phyloP scores from a whole-genome alignment of 1,284 basidiomycete genomes.

The Trametes hirsuta region DNA sequence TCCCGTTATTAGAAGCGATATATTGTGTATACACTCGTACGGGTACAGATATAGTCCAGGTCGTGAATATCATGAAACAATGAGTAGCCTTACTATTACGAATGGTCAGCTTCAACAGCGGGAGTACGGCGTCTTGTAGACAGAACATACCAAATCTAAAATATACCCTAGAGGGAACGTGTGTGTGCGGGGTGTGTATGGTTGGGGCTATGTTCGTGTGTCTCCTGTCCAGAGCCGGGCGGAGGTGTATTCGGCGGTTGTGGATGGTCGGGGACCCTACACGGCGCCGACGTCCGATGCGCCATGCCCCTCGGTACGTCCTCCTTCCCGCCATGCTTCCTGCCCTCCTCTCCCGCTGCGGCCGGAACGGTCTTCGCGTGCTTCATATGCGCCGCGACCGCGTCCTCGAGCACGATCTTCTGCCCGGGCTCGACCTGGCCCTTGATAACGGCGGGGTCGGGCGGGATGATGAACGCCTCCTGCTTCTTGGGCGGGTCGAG shows the following conservation, averaged over 20 bases:
- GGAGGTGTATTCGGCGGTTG: background rate
- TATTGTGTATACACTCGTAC: background rate
- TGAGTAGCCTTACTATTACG: background rate
- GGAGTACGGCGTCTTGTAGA: background rate
- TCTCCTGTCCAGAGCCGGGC: background rate
- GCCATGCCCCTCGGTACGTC: conserved; percentile 46
- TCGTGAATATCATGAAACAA: background rate
- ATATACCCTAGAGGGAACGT: background rate
- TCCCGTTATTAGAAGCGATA: background rate
- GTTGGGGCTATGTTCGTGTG: background rate
- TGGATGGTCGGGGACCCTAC: conserved; percentile 5
- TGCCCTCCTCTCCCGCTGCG: conserved; percentile 8
- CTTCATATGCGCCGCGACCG: conserved; percentile 19
- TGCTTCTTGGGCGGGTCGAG: conserved; percentile 35
- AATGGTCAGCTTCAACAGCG: background rate
- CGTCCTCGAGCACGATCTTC: conserved; percentile 38
- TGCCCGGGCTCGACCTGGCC: conserved; percentile 52
- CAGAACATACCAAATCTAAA: background rate
- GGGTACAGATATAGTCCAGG: background rate
- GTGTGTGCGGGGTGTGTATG: background rate
- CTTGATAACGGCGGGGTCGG: conserved; percentile 64
- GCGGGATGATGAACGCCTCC: conserved; percentile 58
- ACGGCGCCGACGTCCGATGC: conserved; percentile 24
- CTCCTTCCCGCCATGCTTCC: conserved; percentile 16
- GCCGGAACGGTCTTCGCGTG: conserved; percentile 44